Conservation (phyloP, 2,329 filamentous ascomycete species). For the Arthrobotrys musiformis region DNA sequence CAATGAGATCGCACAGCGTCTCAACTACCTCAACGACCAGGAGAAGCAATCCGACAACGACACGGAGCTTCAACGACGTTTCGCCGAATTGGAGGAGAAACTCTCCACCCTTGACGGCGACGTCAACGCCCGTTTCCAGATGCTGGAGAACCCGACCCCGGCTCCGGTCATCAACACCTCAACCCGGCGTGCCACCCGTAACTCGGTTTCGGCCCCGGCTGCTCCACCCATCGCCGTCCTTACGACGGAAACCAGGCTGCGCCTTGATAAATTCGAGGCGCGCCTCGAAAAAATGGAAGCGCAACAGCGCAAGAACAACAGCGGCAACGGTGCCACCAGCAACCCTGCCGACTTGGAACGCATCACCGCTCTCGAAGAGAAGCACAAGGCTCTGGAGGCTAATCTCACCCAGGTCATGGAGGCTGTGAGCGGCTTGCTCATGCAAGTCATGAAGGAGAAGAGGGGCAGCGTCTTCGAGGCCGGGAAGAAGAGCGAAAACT, state of each 20-base stretch:
- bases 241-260: conserved; percentile 2
- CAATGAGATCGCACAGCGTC: neutral
- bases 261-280: conserved; percentile 22
- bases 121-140: neutral
- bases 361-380: conserved; percentile 19
- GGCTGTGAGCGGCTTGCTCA: conserved; percentile 34
- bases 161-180: neutral
- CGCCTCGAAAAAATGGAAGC: conserved; percentile 9
- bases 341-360: neutral
- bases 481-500: neutral
- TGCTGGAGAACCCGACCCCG: conserved; percentile 6
- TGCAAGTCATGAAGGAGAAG: conserved; percentile 25
- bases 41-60: neutral
- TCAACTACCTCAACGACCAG: neutral
- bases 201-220: conserved; percentile 2
- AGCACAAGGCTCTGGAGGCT: conserved; percentile 34
- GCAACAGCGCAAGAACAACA: neutral
- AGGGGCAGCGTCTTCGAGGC: conserved; percentile 6
- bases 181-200: conserved; percentile 7
- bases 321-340: neutral
- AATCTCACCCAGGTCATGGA: conserved; percentile 45
- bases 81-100: neutral
- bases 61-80: neutral
- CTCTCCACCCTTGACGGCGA: conserved; percentile 1
- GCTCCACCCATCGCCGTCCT: neutral